phyloP scores from a whole-genome alignment of 352 stramenopile species.

The Phytophthora parvispora region DNA sequence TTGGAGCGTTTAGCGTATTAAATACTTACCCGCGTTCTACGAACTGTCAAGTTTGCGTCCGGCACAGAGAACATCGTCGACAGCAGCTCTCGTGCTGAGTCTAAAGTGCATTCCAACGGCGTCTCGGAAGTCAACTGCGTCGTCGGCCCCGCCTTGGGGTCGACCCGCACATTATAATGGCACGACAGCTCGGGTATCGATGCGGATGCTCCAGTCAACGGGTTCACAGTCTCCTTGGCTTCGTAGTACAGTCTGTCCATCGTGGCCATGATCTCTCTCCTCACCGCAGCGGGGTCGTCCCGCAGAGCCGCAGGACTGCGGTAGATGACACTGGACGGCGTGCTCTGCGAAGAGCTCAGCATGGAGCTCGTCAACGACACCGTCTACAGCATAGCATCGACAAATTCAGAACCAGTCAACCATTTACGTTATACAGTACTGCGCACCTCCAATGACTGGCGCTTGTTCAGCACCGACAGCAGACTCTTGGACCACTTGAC shows the following conservation, averaged over 20 bases:
- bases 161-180: conserved; percentile 28
- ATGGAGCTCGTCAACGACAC: conserved; percentile 29
- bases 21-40: conserved; percentile 24
- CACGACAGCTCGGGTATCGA: conserved; percentile 29
- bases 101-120: conserved; percentile 33
- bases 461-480: conserved; percentile 21
- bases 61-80: conserved; percentile 27
- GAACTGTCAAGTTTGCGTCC: conserved; percentile 21
- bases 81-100: conserved; percentile 23
- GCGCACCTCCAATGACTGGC: conserved; percentile 26
- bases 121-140: conserved; percentile 37
- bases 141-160: conserved; percentile 26
- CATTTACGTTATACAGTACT: background rate
- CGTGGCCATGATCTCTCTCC: conserved; percentile 25
- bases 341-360: conserved; percentile 15
- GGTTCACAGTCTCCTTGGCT: conserved; percentile 33
- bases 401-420: background rate
- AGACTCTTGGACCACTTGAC: conserved; percentile 35
- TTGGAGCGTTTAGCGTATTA: background rate
- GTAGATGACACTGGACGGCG: background rate
- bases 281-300: conserved; percentile 20
- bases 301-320: background rate
- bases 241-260: conserved; percentile 42
- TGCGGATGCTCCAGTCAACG: conserved; percentile 23
- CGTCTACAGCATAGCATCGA: conserved; percentile 15